Evolutionary conservation across 2,329 filamentous ascomycete genomes (phyloP).

Genomic region (Claviceps paspali): DNA sequence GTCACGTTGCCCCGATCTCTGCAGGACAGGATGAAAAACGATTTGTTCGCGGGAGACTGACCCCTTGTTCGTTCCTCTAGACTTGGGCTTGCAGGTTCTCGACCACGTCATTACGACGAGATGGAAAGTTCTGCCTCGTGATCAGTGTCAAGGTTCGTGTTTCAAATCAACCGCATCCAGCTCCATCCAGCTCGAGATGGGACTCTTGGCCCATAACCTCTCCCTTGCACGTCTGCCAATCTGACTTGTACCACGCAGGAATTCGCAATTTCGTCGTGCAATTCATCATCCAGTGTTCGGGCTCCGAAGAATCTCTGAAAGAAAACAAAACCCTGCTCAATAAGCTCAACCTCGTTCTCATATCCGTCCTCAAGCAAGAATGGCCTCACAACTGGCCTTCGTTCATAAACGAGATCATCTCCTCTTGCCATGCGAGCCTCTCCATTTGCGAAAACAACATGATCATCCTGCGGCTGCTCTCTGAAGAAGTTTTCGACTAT

Average conservation of each 20-base stretch:
- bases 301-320: constrained; percentile 74
- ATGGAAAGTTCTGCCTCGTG: constrained; percentile 94
- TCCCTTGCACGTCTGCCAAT: constrained; percentile 1
- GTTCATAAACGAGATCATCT: constrained; percentile 99
- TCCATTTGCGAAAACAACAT: constrained; percentile 99
- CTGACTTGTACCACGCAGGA: constrained; percentile 35
- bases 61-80: constrained; percentile 29
- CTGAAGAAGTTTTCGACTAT: constrained; percentile 97
- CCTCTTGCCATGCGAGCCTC: constrained; percentile 84
- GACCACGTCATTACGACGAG: constrained; percentile 97
- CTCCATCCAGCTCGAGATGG: not conserved
- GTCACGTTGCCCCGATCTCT: not conserved
- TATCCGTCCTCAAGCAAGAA: constrained; percentile 96
- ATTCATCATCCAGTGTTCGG: constrained; percentile 91
- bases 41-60: constrained; percentile 6
- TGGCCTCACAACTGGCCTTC: constrained; percentile 99
- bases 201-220: not conserved
- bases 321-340: constrained; percentile 81
- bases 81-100: constrained; percentile 87
- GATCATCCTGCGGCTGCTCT: constrained; percentile 88
- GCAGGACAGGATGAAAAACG: no score
- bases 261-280: constrained; percentile 99
- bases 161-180: no score
- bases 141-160: constrained; percentile 75
- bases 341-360: constrained; percentile 94